Evolutionary conservation across 2,329 filamentous ascomycete genomes (phyloP).

Genomic region (Scedosporium aurantiacum): DNA sequence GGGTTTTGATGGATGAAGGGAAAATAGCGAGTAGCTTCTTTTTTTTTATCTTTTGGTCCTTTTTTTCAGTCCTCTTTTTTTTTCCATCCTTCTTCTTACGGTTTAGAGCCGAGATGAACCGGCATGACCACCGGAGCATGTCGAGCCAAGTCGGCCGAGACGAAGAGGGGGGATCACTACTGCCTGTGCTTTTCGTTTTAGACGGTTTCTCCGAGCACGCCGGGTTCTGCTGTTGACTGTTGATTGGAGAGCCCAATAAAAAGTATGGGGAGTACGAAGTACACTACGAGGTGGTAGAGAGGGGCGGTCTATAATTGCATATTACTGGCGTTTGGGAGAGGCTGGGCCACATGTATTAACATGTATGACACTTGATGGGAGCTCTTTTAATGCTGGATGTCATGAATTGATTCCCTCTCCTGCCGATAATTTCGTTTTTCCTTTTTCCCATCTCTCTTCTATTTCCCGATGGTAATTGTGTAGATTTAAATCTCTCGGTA

Average conservation of each 20-base stretch:
- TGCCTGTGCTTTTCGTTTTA: too few relatives aligned
- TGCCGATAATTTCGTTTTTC: background rate
- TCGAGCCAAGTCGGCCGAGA: background rate
- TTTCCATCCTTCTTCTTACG: too few relatives aligned
- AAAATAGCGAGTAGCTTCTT: background rate
- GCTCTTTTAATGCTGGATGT: slow-evolving; percentile 1
- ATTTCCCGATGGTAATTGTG: too few relatives aligned
- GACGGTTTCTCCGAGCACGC: too few relatives aligned
- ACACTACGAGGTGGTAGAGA: background rate
- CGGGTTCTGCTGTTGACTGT: background rate
- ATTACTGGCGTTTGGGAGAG: slow-evolving; percentile 1
- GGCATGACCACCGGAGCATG: background rate
- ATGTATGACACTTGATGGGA: slow-evolving; percentile 2
- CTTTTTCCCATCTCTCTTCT: background rate
- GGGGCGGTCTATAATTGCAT: slow-evolving; percentile 1
- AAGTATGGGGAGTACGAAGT: background rate
- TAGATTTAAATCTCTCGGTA: too few relatives aligned
- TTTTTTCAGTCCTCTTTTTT: background rate
- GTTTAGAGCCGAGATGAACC: background rate
- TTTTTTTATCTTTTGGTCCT: background rate
- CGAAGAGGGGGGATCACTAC: too few relatives aligned
- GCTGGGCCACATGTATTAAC: slow-evolving; percentile 2
- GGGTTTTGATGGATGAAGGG: background rate
- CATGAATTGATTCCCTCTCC: slow-evolving; percentile 1
- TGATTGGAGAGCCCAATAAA: background rate